Evolutionary conservation across 176 grass and related monocot species (phyloP).

Genomic region (Hordeum marinum): DNA sequence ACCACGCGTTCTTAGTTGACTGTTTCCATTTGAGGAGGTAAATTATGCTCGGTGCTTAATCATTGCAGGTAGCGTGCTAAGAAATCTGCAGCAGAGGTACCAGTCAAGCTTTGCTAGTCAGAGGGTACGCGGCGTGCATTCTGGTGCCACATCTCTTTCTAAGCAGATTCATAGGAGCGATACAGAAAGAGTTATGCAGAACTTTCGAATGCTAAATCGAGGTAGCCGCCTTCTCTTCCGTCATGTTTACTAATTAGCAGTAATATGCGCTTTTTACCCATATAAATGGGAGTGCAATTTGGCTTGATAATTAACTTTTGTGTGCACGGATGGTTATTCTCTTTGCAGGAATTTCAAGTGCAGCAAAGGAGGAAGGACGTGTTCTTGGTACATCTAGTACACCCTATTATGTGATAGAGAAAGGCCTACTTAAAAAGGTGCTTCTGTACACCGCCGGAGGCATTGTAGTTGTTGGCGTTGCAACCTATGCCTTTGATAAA

Average conservation of each 20-base stretch:
- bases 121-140: constrained; percentile 40
- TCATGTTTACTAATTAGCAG: background rate
- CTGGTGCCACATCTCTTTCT: constrained; percentile 33
- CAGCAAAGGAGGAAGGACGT: constrained; percentile 49
- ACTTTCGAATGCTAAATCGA: constrained; percentile 45
- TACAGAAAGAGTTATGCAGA: constrained; percentile 65
- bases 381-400: constrained; percentile 63
- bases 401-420: constrained; percentile 73
- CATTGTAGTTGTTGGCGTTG: constrained; percentile 59
- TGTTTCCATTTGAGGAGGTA: background rate
- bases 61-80: constrained; percentile 44
- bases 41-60: background rate
- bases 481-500: constrained; percentile 34
- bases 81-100: constrained; percentile 59
- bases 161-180: constrained; percentile 62
- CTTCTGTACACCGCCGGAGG: constrained; percentile 68
- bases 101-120: constrained; percentile 70
- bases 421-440: constrained; percentile 67
- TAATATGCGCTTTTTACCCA: background rate
- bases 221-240: background rate
- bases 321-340: background rate
- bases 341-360: constrained; percentile 45
- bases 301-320: background rate
- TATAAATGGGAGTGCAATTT: background rate
- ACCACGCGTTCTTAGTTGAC: background rate